phyloP scores from a whole-genome alignment of 805 yeast species.

The Metschnikowia continentalis region DNA sequence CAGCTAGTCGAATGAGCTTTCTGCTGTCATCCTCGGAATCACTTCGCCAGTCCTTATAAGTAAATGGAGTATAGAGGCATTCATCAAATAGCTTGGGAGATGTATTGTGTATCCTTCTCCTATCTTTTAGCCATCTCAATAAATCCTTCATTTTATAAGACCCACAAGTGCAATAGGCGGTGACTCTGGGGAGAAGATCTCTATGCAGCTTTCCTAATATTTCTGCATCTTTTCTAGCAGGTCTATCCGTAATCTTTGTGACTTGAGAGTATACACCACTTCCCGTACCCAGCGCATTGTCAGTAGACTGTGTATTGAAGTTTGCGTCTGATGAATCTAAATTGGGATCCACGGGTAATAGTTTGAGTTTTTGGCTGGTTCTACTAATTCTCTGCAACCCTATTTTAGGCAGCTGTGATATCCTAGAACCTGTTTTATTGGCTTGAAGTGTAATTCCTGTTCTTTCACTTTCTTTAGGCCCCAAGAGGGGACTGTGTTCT shows the following conservation, averaged over 20 bases:
- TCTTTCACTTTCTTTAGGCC: constrained; percentile 8
- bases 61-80: constrained; percentile 89
- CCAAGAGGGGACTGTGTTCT: constrained; percentile 1
- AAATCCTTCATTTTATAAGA: constrained; percentile 86
- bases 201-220: constrained; percentile 83
- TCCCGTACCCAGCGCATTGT: constrained; percentile 26
- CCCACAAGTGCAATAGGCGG: constrained; percentile 95
- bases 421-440: constrained; percentile 23
- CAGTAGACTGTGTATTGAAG: constrained; percentile 26
- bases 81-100: constrained; percentile 90
- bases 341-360: constrained; percentile 58
- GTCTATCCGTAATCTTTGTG: constrained; percentile 73
- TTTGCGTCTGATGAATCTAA: constrained; percentile 15
- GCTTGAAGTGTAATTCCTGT: constrained; percentile 16
- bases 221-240: constrained; percentile 93
- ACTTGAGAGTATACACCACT: constrained; percentile 77
- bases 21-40: constrained; percentile 39
- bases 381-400: constrained; percentile 75
- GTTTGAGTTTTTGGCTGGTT: constrained; percentile 67
- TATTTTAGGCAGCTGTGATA: constrained; percentile 42
- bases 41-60: constrained; percentile 71
- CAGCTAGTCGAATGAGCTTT: constrained; percentile 65
- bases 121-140: constrained; percentile 77
- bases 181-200: constrained; percentile 83
- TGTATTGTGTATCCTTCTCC: constrained; percentile 67